Evolutionary conservation across 768 basidiomycete species (phyloP).

Genomic region (Galerina marginata): DNA sequence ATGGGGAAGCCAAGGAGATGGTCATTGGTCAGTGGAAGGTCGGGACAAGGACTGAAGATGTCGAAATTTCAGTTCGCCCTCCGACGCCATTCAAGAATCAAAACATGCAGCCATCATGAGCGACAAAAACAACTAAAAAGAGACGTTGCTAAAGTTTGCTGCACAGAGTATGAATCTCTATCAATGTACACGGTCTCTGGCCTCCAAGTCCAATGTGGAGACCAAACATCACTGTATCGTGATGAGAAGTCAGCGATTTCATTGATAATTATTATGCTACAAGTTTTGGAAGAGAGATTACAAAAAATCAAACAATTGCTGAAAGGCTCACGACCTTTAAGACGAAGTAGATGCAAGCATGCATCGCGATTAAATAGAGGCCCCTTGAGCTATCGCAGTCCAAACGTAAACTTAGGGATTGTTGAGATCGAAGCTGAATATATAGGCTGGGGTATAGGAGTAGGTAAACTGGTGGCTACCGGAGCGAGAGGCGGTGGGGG

Average conservation of each 20-base stretch:
- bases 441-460: conserved; percentile 16
- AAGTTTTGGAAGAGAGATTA: not conserved
- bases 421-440: conserved; percentile 10
- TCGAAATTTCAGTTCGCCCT: too few species aligned
- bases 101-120: too few species aligned
- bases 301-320: not conserved
- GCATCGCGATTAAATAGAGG: not conserved
- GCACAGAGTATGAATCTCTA: too few species aligned
- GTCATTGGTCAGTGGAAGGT: too few species aligned
- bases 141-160: too few species aligned
- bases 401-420: conserved; percentile 24
- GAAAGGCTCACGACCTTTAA: not conserved
- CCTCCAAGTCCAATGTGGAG: too few species aligned
- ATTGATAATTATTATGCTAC: conserved; percentile 4
- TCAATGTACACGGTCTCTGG: too few species aligned
- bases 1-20: too few species aligned
- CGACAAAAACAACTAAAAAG: too few species aligned
- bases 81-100: too few species aligned
- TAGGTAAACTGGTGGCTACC: not conserved
- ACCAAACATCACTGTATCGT: not conserved
- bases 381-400: conserved; percentile 10
- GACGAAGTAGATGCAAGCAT: not conserved
- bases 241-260: not conserved
- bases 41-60: too few species aligned
- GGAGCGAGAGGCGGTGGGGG: not conserved